Conservation (phyloP, 495 filamentous ascomycete species). For the Aspergillus leporis region DNA sequence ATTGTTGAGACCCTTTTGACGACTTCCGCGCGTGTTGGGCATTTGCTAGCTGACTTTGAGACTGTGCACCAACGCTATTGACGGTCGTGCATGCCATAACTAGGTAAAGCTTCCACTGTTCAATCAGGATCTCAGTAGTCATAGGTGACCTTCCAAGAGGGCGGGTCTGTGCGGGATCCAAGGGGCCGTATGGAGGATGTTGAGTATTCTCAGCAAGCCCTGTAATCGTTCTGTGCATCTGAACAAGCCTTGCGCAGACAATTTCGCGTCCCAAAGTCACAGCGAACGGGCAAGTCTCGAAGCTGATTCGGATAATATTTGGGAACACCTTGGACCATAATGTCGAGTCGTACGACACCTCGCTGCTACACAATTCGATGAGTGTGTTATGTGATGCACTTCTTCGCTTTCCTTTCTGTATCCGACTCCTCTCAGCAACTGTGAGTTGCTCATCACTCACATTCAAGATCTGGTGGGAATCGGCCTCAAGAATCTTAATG, state of each 20-base stretch:
- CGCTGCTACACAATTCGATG: slow-evolving; percentile 93
- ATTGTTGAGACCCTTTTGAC: slow-evolving; percentile 69
- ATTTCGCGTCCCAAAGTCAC: slow-evolving; percentile 87
- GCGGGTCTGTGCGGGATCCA: slow-evolving; percentile 51
- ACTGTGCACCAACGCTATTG: slow-evolving; percentile 73
- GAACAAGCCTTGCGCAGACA: slow-evolving; percentile 85
- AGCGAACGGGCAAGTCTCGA: slow-evolving; percentile 86
- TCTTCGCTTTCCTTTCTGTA: slow-evolving; percentile 87
- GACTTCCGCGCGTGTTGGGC: slow-evolving; percentile 82
- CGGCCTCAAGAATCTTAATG: slow-evolving; percentile 88
- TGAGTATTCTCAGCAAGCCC: slow-evolving; percentile 73
- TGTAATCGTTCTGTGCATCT: slow-evolving; percentile 84
- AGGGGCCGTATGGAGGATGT: slow-evolving; percentile 56
- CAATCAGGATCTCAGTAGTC: slow-evolving; percentile 83
- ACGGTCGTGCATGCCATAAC: slow-evolving; percentile 96
- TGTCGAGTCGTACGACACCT: slow-evolving; percentile 90
- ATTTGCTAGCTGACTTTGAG: slow-evolving; percentile 56
- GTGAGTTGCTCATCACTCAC: slow-evolving; percentile 91
- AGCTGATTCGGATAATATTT: slow-evolving; percentile 87
- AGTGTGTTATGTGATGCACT: slow-evolving; percentile 82
- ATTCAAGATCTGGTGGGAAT: slow-evolving; percentile 83
- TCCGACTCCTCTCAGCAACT: slow-evolving; percentile 85
- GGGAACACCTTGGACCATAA: slow-evolving; percentile 98
- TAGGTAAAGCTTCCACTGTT: slow-evolving; percentile 98
- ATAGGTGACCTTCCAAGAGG: slow-evolving; percentile 62